Evolutionary conservation across 2,329 filamentous ascomycete genomes (phyloP).

Genomic region (Fusarium sacchari): DNA sequence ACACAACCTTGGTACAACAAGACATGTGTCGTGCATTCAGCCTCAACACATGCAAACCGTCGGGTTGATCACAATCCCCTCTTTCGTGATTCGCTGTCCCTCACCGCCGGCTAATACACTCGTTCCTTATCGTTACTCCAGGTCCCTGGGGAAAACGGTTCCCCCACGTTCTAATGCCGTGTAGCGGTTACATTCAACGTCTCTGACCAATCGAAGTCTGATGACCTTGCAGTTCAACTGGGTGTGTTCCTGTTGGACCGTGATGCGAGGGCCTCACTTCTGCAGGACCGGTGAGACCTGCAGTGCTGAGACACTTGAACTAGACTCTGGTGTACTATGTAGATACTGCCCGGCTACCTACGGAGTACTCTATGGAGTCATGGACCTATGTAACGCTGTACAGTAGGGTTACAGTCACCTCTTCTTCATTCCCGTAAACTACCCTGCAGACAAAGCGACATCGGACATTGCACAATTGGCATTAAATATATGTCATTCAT

Average conservation of each 20-base stretch:
- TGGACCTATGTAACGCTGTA: neutral
- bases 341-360: no score
- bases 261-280: constrained; percentile 6
- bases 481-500: constrained; percentile 44
- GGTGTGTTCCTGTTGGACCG: constrained; percentile 31
- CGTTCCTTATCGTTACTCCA: constrained; percentile 3
- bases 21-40: neutral
- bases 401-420: neutral
- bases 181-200: constrained; percentile 25
- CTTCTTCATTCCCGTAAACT: neutral
- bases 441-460: neutral
- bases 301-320: neutral
- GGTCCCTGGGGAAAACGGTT: neutral
- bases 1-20: neutral
- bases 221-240: constrained; percentile 17
- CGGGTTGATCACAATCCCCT: neutral
- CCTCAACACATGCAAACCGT: constrained; percentile 11
- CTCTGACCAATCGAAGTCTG: constrained; percentile 21
- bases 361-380: no score
- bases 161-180: constrained; percentile 18
- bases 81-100: constrained; percentile 18
- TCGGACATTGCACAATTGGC: constrained; percentile 4
- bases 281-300: constrained; percentile 30
- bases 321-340: neutral
- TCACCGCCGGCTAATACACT: constrained; percentile 19